A percentile compares a stretch with the other conserved stretches of the same genome.
phyloP scores from a whole-genome alignment of 2,329 filamentous ascomycete species.

The Talaromyces marneffei region DNA sequence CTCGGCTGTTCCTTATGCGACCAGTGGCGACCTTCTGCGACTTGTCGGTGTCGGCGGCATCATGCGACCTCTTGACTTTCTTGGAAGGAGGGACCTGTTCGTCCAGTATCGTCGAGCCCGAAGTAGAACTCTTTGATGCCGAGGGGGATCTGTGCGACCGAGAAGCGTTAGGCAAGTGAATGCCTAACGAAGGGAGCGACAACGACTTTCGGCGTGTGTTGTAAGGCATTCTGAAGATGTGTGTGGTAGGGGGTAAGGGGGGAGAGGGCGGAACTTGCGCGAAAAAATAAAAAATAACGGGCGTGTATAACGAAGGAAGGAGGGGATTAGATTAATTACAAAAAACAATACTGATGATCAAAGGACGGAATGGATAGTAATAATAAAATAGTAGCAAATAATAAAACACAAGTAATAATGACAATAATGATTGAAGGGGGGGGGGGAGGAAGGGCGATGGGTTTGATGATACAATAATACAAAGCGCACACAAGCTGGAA shows the following conservation, averaged over 20 bases:
- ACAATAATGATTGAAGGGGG: conserved; percentile 13
- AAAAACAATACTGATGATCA: conserved; percentile 14
- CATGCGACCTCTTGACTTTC: conserved; percentile 74
- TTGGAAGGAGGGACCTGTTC: conserved; percentile 51
- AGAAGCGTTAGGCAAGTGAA: conserved; percentile 64
- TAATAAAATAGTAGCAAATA: conserved; percentile 7
- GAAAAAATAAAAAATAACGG: conserved; percentile 3
- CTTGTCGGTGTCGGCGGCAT: conserved; percentile 36
- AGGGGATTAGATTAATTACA: conserved; percentile 12
- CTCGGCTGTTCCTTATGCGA: conserved; percentile 34
- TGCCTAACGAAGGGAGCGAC: conserved; percentile 85
- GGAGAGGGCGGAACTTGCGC: not conserved
- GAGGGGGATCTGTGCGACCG: conserved; percentile 54
- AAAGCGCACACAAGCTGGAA: conserved; percentile 7
- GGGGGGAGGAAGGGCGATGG: conserved; percentile 17
- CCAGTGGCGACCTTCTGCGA: conserved; percentile 25
- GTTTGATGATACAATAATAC: conserved; percentile 14
- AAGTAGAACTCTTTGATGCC: conserved; percentile 51
- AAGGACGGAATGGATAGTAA: conserved; percentile 16
- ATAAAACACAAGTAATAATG: conserved; percentile 11
- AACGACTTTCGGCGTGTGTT: conserved; percentile 96
- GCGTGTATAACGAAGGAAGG: conserved; percentile 10
- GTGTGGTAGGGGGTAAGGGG: conserved; percentile 3
- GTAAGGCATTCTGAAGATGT: conserved; percentile 64
- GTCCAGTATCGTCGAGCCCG: conserved; percentile 50